These are phyloP conservation scores for Thozetella sp. DNA, from an alignment of 495 filamentous ascomycete genomes.

Conservation along the genomic window DNA sequence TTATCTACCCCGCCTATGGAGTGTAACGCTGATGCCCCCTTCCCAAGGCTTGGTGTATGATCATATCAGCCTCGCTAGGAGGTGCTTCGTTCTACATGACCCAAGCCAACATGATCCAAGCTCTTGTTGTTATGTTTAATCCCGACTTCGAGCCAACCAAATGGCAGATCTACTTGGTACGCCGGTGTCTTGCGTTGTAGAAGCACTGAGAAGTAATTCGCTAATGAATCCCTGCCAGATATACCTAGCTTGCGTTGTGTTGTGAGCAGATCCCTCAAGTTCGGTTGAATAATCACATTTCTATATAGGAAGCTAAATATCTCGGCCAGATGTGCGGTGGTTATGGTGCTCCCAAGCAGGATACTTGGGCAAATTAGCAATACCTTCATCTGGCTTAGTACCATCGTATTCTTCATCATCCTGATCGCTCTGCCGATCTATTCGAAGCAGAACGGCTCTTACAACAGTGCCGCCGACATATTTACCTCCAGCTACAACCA, in stretches of 20 bases:
- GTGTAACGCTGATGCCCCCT: no score
- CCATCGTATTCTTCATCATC: conserved; percentile 2
- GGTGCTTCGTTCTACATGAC: conserved; percentile 9
- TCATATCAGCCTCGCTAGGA: conserved; percentile 5
- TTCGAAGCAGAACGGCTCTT: conserved; percentile 3
- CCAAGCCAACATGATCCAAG: conserved; percentile 7
- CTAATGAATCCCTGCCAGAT: no score
- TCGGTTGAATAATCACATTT: no score
- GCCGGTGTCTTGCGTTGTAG: no score
- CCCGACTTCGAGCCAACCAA: conserved; percentile 4
- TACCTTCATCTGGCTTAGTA: conserved; percentile 4
- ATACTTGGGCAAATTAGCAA: conserved; percentile 6
- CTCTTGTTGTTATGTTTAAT: conserved; percentile 7
- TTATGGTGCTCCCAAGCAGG: conserved; percentile 7
- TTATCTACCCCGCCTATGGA: no score
- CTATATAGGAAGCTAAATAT: no score
- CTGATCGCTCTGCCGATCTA: conserved; percentile 7
- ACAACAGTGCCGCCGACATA: conserved; percentile 5
- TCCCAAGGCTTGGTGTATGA: conserved; percentile 4
- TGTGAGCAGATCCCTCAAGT: no score
- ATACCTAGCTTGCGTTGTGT: conserved; percentile 4
- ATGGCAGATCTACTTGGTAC: conserved; percentile 6
- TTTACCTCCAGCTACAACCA: conserved; percentile 8
- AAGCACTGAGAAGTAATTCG: no score
- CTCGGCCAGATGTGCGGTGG: conserved; percentile 6